Evolutionary conservation across 345 rosid species (phyloP), one percentile per base, ranked within the genome.

Genomic region (Salix arbutifolia): DNA sequence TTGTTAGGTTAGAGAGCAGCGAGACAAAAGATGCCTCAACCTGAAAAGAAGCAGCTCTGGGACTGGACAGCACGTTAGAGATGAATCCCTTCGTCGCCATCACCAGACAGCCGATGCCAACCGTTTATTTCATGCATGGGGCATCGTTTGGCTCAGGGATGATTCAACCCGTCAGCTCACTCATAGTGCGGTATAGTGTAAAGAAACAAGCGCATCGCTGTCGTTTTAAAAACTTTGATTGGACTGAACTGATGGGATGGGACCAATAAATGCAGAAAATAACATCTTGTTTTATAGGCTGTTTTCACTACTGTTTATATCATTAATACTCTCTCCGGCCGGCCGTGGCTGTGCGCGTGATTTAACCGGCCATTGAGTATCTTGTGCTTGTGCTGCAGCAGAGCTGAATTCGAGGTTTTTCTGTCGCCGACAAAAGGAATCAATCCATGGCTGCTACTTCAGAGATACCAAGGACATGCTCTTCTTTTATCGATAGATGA

Each of bases 61-160:
- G 75, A 77, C 62, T 70, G 53, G 80, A 77, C 75, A 62, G 80
- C 80, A 70, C 75, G 48, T 28, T 16, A 5, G 44, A 60, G 19
- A 48, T 2, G 50, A 52, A 18, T 8, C 10, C 1, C 11, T 7
- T 18, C 44, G 44, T 40, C 2, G 3, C 44, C 44, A 40, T 30
- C 25, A 67, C 30, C 19, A 25, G 14, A 46, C 50, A 46, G 50
- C 17, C 4, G 50, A 46, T 46, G 50, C 18, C 50, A 0, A 14
- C 50, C 3, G 50, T 11, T 46, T 12, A 14, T 46, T 14, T 46
- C 17, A 46, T 46, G 50, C 50, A 46, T 13, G 14, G 50, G 28
- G 72, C 53, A 38, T 7, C 56, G 31, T 25, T 9, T 6, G 53
- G 17, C 3, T 12, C 37, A 40, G 56, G 31, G 11, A 38, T 61